Base-by-base conservation (phyloP, 768 basidiomycete genomes). In the Pulveroboletus frians region DNA sequence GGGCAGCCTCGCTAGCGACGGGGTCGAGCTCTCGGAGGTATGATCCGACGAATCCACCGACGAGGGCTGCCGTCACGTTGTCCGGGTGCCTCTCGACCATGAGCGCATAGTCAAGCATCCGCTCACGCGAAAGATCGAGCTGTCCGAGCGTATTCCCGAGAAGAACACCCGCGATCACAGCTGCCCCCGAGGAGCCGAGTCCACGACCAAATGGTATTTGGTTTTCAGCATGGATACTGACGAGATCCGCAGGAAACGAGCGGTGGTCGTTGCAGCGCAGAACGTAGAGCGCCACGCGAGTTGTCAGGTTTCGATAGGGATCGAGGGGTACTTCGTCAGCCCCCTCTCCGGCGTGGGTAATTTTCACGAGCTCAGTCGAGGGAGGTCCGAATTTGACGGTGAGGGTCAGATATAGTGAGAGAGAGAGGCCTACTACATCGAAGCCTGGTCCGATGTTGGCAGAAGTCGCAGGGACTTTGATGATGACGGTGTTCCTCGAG, bases 81-180 rank as follows among this genome's bases (percentile, higher is more conserved):
- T 99, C 96, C 14, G 96, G 96, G 66, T 99, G 96, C 15, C 96
- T 80, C 71, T 99, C 96, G 62, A 99, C 93, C 96, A 99, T 99
- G 46, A 99, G 77, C 1, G 95, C 94, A 63, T 90, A 95, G 71
- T 99, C 96, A 52, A 98, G 81, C 59, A 95, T 73, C 21, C 96
- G 82, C 37, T 76, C 77, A 26, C 66, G 73, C 13, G 87, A 68
- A 10, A 98, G 81, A 20, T 76, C 63, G 52, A 98, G 78, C 15
- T 78, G 56, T 14, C 89, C 95, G 20, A 98, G 75, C n/a, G 81
- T 76, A 62, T 92, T 79, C 31, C 85, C 96, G 39, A 99, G 80
- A 29, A 95, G 77, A 30, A 96, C 93, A 36, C 96, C 96, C 1
- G 93, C 95, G 60, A 99, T 89, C 60, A 99, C 96, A n/a, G 96